A percentile compares a stretch with the other conserved stretches of the same genome.
These are phyloP conservation scores for Terana coerulea DNA, from an alignment of 768 basidiomycete genomes.

Conservation along the genomic window DNA sequence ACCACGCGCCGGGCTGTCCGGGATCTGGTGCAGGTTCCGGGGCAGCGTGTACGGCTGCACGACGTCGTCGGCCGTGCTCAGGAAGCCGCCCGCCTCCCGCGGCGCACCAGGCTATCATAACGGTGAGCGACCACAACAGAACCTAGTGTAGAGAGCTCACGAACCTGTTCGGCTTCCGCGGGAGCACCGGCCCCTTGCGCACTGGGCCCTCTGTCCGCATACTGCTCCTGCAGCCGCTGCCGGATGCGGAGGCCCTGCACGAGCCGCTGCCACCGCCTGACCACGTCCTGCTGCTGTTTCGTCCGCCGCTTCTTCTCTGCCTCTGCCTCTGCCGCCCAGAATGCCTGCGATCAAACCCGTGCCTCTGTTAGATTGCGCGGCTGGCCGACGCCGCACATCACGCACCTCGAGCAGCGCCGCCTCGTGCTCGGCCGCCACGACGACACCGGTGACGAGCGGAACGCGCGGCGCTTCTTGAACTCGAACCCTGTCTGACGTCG, in stretches of 20 bases:
- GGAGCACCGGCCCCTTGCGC: neutral
- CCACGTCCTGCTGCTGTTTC: slow-evolving; percentile 73
- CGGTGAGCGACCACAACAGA: neutral
- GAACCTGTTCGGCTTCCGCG: slow-evolving; percentile 10
- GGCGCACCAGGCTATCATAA: neutral
- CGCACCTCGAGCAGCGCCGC: slow-evolving; percentile 68
- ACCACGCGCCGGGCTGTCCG: too few species aligned
- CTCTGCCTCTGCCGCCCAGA: slow-evolving; percentile 73
- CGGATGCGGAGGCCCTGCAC: slow-evolving; percentile 87
- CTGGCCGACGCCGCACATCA: too few species aligned
- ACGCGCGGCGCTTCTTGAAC: slow-evolving; percentile 88
- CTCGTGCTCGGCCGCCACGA: slow-evolving; percentile 81
- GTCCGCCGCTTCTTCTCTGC: slow-evolving; percentile 71
- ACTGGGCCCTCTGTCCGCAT: slow-evolving; percentile 34
- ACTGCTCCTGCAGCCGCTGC: slow-evolving; percentile 77
- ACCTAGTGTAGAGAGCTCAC: neutral
- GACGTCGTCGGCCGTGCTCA: slow-evolving; percentile 67
- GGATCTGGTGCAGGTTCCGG: slow-evolving; percentile 38
- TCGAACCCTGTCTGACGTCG: slow-evolving; percentile 95
- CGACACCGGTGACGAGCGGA: slow-evolving; percentile 80
- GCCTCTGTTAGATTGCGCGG: too few species aligned
- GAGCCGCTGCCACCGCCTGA: slow-evolving; percentile 87
- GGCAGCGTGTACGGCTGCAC: slow-evolving; percentile 73
- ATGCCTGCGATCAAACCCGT: slow-evolving; percentile 83
- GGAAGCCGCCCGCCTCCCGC: slow-evolving; percentile 49